Evolutionary conservation across 352 stramenopile genomes (phyloP).

Genomic region (Achlya hypogyna): DNA sequence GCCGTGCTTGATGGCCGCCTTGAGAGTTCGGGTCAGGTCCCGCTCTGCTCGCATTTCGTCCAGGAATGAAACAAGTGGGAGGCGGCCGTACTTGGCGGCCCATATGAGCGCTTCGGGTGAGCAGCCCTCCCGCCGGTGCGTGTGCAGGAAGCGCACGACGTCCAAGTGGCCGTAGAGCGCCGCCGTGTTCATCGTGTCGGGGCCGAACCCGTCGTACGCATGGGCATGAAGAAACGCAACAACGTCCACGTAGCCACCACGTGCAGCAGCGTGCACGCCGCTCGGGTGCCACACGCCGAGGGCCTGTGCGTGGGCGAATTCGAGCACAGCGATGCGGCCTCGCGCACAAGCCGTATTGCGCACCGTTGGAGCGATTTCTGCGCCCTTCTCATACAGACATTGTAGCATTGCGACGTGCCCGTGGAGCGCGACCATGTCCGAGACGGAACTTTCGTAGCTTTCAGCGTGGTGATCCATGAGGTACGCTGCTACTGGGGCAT

Average conservation of each 20-base stretch:
- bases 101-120: conserved; percentile 1
- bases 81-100: neutral
- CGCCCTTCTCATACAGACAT: neutral
- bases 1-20: neutral
- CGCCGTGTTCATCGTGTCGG: conserved; percentile 1
- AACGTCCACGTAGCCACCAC: neutral
- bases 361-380: neutral
- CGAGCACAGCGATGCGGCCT: neutral
- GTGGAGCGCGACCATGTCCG: neutral
- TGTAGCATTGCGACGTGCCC: neutral
- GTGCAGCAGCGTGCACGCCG: neutral
- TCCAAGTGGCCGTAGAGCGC: conserved; percentile 11
- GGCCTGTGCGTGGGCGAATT: neutral
- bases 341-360: neutral
- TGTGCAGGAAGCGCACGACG: conserved; percentile 1
- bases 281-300: neutral
- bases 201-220: neutral
- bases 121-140: conserved; percentile 7
- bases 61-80: conserved; percentile 2
- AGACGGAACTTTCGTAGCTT: neutral
- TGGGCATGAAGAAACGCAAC: neutral
- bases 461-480: neutral
- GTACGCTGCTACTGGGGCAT: neutral
- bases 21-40: neutral
- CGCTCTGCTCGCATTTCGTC: neutral